Base-by-base conservation (phyloP, 306 rosid species). In the Calophaca sinica region DNA sequence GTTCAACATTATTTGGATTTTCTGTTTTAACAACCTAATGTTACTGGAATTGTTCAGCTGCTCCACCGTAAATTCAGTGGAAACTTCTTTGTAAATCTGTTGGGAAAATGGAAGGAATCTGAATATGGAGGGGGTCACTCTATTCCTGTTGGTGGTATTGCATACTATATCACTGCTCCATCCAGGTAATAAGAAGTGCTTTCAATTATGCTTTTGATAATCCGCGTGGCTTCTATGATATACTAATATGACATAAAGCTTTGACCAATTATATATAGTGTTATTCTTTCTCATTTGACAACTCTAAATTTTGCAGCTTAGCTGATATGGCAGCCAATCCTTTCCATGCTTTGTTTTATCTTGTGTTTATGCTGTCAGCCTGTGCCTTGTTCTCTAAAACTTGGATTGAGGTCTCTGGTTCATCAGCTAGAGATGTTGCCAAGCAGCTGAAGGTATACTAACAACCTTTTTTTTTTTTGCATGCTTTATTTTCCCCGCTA, bases 291-390 rank as follows among this genome's bases (percentile, higher is more conserved):
- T 38, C 41, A 42, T 42, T 42, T 42, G n/a, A n/a, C n/a, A n/a
- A n/a, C n/a, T n/a, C n/a, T n/a, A n/a, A n/a, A n/a, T n/a, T n/a
- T n/a, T n/a, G 46, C 93, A 93, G 98, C 90, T 85, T 93, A 65
- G 98, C 97, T 80, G 97, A 93, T 79, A 93, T 93, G 91, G 97
- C 98, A 4, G 98, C 98, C 82, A 93, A 93, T 80, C 98, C 98
- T 38, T 93, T 87, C 85, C 98, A 93, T 65, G 97, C 97, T 0
- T 55, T 93, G 79, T 91, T 93, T 87, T 93, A 93, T 83, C 84
- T 93, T 6, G 87, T 88, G n/a, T 93, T 93, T 78, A 91, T 93
- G 98, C 80, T 93, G 76, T 79, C 97, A 6, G 98, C 97, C 0
- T 93, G 98, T 68, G 98, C 98, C 39, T 79, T 91, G 71, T 91